Evolutionary conservation across 257 asterid genomes (phyloP).

Genomic region (Eucommia ulmoides): DNA sequence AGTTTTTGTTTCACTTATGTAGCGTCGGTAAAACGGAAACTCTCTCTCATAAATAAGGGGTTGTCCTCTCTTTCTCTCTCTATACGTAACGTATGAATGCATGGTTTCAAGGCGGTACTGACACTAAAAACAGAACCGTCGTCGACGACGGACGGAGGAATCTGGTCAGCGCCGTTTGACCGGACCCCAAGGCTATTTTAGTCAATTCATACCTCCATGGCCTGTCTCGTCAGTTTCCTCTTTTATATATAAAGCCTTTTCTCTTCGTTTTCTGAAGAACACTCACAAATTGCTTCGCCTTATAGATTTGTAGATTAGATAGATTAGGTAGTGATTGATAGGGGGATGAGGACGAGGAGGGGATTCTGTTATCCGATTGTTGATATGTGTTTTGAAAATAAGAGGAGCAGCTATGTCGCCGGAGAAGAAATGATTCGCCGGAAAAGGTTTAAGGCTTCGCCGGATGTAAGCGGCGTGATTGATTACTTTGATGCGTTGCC

Average conservation of each 20-base stretch:
- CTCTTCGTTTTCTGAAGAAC: conserved; percentile 16
- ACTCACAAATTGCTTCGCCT: too few relatives aligned
- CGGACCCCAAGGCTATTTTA: conserved; percentile 16
- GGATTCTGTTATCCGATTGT: not conserved
- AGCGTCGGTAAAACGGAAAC: too few relatives aligned
- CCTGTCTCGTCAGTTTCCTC: not conserved
- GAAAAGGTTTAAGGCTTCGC: not conserved
- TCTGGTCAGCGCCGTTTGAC: conserved; percentile 67
- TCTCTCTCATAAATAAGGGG: too few relatives aligned
- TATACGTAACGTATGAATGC: too few relatives aligned
- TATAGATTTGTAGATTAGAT: too few relatives aligned
- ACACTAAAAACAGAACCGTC: conserved; percentile 10
- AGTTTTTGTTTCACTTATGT: too few relatives aligned
- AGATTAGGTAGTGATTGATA: not conserved
- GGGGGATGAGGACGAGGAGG: conserved; percentile 1
- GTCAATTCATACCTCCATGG: conserved; percentile 14
- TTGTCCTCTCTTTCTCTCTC: too few relatives aligned
- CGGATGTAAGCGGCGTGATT: not conserved
- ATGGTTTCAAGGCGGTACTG: too few relatives aligned
- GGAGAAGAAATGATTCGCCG: not conserved
- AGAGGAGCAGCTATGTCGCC: not conserved
- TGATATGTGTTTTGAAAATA: not conserved
- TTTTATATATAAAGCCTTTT: conserved; percentile 13
- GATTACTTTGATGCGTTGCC: not conserved
- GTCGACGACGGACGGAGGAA: conserved; percentile 31